A percentile compares a stretch with the other conserved stretches of the same genome.
These are phyloP conservation scores for Linderniella brevidens DNA, from an alignment of 257 asterid genomes.

Conservation along the genomic window DNA sequence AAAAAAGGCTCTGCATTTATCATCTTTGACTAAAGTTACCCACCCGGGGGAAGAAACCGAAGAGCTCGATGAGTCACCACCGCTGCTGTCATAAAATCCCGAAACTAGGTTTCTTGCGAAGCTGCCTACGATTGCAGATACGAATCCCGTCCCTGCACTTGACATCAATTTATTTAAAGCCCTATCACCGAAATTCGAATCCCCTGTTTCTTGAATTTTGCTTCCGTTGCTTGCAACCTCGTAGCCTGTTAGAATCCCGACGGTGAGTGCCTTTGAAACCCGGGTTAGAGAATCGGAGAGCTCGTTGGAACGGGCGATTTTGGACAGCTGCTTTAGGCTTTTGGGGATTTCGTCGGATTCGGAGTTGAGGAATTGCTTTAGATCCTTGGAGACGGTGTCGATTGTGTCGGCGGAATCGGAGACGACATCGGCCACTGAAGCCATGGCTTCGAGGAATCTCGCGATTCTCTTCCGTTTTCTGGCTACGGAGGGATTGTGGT, in stretches of 20 bases:
- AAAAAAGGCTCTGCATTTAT: constrained; percentile 40
- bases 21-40: constrained; percentile 41
- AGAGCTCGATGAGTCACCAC: constrained; percentile 9
- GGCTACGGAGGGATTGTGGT: constrained; percentile 54
- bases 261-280: constrained; percentile 41
- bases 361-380: constrained; percentile 69
- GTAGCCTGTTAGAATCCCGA: constrained; percentile 66
- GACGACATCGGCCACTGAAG: constrained; percentile 58
- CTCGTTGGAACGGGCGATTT: constrained; percentile 58
- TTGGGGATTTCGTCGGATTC: constrained; percentile 76
- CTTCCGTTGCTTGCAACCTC: constrained; percentile 14
- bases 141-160: constrained; percentile 69
- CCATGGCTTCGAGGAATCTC: constrained; percentile 40
- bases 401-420: constrained; percentile 68
- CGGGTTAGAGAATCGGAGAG: constrained; percentile 32
- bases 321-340: constrained; percentile 72
- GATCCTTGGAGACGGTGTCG: constrained; percentile 53
- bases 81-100: constrained; percentile 37
- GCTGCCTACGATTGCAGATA: constrained; percentile 66
- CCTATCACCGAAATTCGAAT: constrained; percentile 30
- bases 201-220: constrained; percentile 26
- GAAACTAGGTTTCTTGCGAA: constrained; percentile 75
- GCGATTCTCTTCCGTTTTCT: constrained; percentile 39
- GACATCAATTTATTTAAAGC: constrained; percentile 70
- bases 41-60: constrained; percentile 29